phyloP scores from a whole-genome alignment of 257 asterid species.

The Solanum piurae region DNA sequence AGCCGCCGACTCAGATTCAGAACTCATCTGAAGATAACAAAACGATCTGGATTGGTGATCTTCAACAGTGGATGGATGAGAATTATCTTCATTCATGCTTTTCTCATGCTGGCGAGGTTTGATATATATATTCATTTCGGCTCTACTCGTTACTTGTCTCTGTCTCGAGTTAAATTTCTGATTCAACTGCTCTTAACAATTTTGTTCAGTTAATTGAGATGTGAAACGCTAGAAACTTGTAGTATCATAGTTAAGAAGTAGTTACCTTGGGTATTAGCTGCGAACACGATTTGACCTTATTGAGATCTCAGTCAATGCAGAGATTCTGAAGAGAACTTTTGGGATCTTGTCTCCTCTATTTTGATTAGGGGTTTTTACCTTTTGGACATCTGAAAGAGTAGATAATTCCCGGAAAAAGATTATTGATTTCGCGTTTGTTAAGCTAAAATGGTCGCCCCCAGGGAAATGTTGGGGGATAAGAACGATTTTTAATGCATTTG shows the following conservation, averaged over 20 bases:
- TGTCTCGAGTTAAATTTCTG: not conserved
- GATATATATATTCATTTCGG: not conserved
- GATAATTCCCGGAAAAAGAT: not conserved
- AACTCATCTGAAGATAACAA: conserved; percentile 62
- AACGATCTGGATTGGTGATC: conserved; percentile 99
- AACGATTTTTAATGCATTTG: not conserved
- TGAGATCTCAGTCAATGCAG: not conserved
- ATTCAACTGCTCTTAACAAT: not conserved
- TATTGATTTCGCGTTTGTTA: not conserved
- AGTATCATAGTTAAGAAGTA: not conserved
- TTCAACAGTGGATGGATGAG: conserved; percentile 98
- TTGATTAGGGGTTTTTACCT: not conserved
- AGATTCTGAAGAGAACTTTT: not conserved
- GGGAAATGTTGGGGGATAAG: not conserved
- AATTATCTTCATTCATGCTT: conserved; percentile 72
- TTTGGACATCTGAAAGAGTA: not conserved
- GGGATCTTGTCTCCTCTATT: not conserved
- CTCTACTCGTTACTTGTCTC: not conserved
- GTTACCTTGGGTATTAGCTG: not conserved
- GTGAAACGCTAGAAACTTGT: not conserved
- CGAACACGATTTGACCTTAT: not conserved
- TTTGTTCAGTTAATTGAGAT: not conserved
- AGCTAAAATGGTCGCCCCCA: not conserved
- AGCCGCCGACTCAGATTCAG: conserved; percentile 55
- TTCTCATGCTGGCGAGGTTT: conserved; percentile 68